phyloP scores from a whole-genome alignment of 768 basidiomycete genomes.

The Boletus fagicola region DNA sequence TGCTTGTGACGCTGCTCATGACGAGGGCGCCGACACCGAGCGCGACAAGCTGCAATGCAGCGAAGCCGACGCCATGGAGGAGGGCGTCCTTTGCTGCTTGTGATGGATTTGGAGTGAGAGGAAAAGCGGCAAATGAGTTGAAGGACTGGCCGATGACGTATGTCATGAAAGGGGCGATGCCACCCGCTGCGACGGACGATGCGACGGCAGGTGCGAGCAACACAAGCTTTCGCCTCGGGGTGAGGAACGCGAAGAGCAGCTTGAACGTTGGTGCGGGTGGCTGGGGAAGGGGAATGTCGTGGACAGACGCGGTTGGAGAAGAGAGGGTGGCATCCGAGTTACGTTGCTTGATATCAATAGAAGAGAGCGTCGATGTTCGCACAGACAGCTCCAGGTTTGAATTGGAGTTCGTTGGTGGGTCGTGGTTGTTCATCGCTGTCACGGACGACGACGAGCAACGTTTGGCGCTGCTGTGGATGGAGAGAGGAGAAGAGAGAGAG shows the following conservation, averaged over 20 bases:
- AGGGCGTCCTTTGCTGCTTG: constrained; percentile 48
- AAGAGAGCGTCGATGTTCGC: constrained; percentile 18
- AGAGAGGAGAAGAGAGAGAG: constrained; percentile 16
- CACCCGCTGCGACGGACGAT: constrained; percentile 62
- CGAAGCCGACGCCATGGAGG: constrained; percentile 54
- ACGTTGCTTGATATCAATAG: constrained; percentile 20
- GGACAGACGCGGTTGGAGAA: constrained; percentile 15
- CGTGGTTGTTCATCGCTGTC: constrained; percentile 34
- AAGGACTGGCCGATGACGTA: constrained; percentile 76
- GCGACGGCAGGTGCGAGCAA: constrained; percentile 64
- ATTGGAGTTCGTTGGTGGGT: constrained; percentile 11
- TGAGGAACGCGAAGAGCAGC: constrained; percentile 66
- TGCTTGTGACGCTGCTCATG: constrained; percentile 71
- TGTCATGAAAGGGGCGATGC: constrained; percentile 85
- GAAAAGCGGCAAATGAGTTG: constrained; percentile 63
- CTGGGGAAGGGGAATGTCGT: constrained; percentile 19
- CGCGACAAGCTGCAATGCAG: constrained; percentile 63
- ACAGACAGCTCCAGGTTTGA: constrained; percentile 24
- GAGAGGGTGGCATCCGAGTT: constrained; percentile 3
- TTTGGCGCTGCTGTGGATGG: constrained; percentile 2
- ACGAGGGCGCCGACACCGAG: constrained; percentile 65
- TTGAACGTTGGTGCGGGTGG: constrained; percentile 52
- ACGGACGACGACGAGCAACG: constrained; percentile 28
- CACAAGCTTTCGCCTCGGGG: constrained; percentile 50
- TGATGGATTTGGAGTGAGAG: constrained; percentile 40